Percentiles rank a stretch among this genome's conserved stretches.
These are phyloP conservation scores for Circinella minor DNA, from an alignment of 371 early-diverging fungal genomes.

Conservation along the genomic window DNA sequence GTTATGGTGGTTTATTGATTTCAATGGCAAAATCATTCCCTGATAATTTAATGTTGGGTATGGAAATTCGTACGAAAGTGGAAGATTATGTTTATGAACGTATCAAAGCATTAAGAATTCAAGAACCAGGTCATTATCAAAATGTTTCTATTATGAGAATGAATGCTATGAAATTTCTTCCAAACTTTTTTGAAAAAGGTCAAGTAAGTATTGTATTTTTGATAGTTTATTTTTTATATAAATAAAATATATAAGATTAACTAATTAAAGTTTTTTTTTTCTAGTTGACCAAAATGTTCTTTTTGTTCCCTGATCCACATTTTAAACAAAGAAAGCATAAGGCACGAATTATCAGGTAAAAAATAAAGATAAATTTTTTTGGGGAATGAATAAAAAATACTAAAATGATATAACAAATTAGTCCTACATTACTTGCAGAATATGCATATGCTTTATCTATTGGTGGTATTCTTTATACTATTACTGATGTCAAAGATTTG, in stretches of 20 bases:
- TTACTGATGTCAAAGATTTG: constrained; percentile 94
- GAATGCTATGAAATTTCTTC: constrained; percentile 99
- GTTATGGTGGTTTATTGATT: constrained; percentile 97
- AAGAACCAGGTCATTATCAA: constrained; percentile 85
- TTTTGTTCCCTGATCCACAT: constrained; percentile 99
- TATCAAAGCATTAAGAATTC: constrained; percentile 86
- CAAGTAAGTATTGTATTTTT: constrained; percentile 39
- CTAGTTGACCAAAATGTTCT: constrained; percentile 94
- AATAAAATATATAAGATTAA: no score
- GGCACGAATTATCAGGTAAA: constrained; percentile 94
- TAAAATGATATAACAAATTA: constrained; percentile 20
- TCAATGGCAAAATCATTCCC: constrained; percentile 92
- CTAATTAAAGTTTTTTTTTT: not conserved
- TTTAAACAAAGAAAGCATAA: constrained; percentile 99
- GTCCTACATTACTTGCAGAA: constrained; percentile 86
- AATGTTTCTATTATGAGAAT: constrained; percentile 96
- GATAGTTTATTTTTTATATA: no score
- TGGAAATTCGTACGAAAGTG: constrained; percentile 99
- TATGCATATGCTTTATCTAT: constrained; percentile 92
- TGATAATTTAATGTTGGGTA: constrained; percentile 90
- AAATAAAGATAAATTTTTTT: not conserved
- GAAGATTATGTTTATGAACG: constrained; percentile 92
- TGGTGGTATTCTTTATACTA: constrained; percentile 95
- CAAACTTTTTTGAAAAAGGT: constrained; percentile 96
- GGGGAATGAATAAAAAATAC: not conserved